phyloP scores from a whole-genome alignment of 176 grass and related monocot genomes.

The Oryza officinalis region DNA sequence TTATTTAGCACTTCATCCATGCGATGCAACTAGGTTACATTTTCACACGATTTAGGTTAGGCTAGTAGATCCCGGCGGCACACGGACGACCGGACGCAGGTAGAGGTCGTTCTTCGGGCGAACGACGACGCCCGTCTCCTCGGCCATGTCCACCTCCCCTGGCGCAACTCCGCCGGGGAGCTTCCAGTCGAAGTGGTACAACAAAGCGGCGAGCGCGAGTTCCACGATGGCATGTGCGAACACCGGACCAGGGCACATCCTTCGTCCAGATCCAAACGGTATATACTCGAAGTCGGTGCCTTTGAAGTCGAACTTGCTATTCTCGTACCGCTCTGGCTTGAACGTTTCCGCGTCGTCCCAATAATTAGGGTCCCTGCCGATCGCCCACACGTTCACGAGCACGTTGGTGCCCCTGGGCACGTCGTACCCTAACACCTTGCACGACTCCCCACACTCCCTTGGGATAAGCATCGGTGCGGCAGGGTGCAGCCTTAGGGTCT shows the following conservation, averaged over 20 bases:
- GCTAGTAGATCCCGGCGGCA: not conserved
- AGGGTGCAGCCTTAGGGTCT: conserved; percentile 49
- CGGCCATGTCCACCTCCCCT: not conserved
- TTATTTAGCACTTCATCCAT: no score
- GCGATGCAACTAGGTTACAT: not conserved
- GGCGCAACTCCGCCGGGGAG: not conserved
- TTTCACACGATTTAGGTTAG: not conserved
- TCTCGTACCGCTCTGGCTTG: conserved; percentile 7
- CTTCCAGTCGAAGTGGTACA: conserved; percentile 29
- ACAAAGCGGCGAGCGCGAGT: not conserved
- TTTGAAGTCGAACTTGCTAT: not conserved
- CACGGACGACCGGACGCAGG: not conserved
- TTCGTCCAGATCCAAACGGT: not conserved
- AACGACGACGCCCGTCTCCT: conserved; percentile 9
- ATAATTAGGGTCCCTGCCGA: not conserved
- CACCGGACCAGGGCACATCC: not conserved
- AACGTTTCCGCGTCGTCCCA: not conserved
- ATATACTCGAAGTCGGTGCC: not conserved
- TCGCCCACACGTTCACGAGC: not conserved
- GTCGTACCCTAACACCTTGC: conserved; percentile 38
- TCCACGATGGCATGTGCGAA: conserved; percentile 21
- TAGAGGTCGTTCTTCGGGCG: not conserved
- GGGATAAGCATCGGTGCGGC: conserved; percentile 9
- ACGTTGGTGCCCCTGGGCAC: conserved; percentile 29
- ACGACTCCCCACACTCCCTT: conserved; percentile 17